Evolutionary conservation across 306 rosid species (phyloP).

Genomic region (Dicorynia guianensis): DNA sequence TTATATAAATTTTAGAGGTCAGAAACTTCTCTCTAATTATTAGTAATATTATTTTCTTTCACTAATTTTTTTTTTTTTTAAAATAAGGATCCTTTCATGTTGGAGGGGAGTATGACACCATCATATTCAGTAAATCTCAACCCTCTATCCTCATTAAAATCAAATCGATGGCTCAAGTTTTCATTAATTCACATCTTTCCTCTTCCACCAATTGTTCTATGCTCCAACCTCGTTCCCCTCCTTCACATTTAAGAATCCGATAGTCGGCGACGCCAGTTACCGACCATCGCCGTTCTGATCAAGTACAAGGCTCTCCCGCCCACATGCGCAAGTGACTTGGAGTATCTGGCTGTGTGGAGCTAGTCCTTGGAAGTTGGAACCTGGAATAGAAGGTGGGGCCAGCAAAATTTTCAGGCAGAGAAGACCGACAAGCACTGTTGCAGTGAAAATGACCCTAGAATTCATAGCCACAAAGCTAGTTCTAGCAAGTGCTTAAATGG

Average conservation of each 20-base stretch:
- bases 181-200: too few relatives aligned
- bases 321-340: slow-evolving; percentile 61
- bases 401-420: slow-evolving; percentile 36
- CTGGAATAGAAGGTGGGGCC: slow-evolving; percentile 49
- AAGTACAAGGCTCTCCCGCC: slow-evolving; percentile 90
- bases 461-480: slow-evolving; percentile 40
- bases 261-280: slow-evolving; percentile 91
- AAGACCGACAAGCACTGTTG: slow-evolving; percentile 50
- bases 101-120: too few relatives aligned
- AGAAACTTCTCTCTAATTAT: too few relatives aligned
- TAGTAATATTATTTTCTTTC: too few relatives aligned
- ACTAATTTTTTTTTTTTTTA: too few relatives aligned
- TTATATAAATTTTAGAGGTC: too few relatives aligned
- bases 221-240: slow-evolving; percentile 67
- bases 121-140: too few relatives aligned
- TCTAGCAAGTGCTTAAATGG: too few relatives aligned
- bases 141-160: too few relatives aligned
- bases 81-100: too few relatives aligned
- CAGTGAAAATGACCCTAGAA: slow-evolving; percentile 29
- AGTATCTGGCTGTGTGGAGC: slow-evolving; percentile 55
- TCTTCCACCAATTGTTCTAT: too few relatives aligned
- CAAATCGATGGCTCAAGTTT: too few relatives aligned
- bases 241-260: slow-evolving; percentile 80
- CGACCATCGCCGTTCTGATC: slow-evolving; percentile 78
- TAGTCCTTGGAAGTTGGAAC: slow-evolving; percentile 57